Percentiles rank a stretch among this genome's conserved stretches.
Conservation (phyloP, 106 monocot species). For the Acorus calamus region DNA sequence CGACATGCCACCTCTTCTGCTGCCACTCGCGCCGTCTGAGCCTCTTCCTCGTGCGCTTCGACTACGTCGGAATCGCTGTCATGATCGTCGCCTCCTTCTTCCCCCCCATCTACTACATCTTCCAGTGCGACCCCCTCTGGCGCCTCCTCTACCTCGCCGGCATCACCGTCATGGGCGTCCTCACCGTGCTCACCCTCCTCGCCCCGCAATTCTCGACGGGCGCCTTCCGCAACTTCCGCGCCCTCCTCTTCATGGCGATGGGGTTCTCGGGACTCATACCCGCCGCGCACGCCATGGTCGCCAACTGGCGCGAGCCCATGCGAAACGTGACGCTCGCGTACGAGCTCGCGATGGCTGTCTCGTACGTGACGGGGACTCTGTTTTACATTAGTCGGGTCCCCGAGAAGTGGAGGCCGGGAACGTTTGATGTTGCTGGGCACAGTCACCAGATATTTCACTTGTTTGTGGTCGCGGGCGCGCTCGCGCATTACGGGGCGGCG, state of each 20-base stretch:
- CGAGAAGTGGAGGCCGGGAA: constrained; percentile 73
- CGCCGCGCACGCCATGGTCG: constrained; percentile 53
- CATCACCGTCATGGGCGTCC: constrained; percentile 40
- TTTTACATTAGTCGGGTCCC: constrained; percentile 74
- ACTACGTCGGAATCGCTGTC: constrained; percentile 90
- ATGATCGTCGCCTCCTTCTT: constrained; percentile 98
- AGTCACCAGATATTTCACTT: constrained; percentile 93
- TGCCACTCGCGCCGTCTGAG: constrained; percentile 78
- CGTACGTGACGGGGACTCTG: constrained; percentile 41
- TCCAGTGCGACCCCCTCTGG: constrained; percentile 67
- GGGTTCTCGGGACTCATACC: constrained; percentile 69
- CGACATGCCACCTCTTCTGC: constrained; percentile 85
- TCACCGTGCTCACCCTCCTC: constrained; percentile 43
- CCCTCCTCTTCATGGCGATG: constrained; percentile 56
- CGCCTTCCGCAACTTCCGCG: constrained; percentile 45
- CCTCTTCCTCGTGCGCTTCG: constrained; percentile 66
- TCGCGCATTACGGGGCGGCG: constrained; percentile 62
- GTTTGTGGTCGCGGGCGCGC: constrained; percentile 60
- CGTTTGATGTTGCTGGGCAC: constrained; percentile 61
- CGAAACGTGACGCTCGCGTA: constrained; percentile 46
- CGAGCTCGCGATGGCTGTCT: constrained; percentile 60
- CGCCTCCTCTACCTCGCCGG: constrained; percentile 50
- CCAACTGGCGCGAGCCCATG: constrained; percentile 58
- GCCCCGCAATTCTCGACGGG: constrained; percentile 39
- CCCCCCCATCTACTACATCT: constrained; percentile 95